Percentiles rank a stretch among this genome's conserved stretches.
These are phyloP conservation scores for Catharanthus roseus DNA, from an alignment of 257 asterid genomes.

Conservation along the genomic window DNA sequence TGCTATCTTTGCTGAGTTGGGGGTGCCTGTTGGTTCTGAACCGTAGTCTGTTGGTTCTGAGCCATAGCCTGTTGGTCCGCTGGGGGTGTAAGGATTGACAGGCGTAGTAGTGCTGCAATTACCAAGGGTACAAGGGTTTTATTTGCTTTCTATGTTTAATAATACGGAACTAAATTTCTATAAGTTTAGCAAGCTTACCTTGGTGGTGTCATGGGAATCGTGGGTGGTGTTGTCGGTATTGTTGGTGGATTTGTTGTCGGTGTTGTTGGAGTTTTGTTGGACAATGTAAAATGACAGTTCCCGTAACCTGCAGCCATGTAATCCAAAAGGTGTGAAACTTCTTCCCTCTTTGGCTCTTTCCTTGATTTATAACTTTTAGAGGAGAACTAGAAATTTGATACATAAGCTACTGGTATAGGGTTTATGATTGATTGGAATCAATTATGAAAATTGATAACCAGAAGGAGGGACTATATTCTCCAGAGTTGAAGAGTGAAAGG, in stretches of 20 bases:
- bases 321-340: background rate
- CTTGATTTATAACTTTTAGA: background rate
- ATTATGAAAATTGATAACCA: no score
- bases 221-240: conserved; percentile 25
- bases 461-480: no score
- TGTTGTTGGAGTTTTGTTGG: background rate
- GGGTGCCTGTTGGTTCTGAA: conserved; percentile 65
- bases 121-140: conserved; percentile 20
- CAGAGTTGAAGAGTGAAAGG: background rate
- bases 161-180: background rate
- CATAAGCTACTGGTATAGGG: background rate
- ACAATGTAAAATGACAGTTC: conserved; percentile 58
- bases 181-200: conserved; percentile 42
- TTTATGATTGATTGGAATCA: background rate
- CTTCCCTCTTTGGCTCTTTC: background rate
- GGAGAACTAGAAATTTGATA: background rate
- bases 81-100: conserved; percentile 47
- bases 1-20: conserved; percentile 46
- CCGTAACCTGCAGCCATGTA: conserved; percentile 62
- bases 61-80: conserved; percentile 53
- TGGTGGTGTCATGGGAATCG: conserved; percentile 43
- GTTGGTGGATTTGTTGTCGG: conserved; percentile 22
- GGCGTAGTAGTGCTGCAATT: conserved; percentile 68
- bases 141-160: background rate
- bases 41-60: conserved; percentile 46